Evolutionary conservation across 306 rosid species (phyloP), one percentile per base, ranked within the genome.

Genomic region (Malus asiatica): DNA sequence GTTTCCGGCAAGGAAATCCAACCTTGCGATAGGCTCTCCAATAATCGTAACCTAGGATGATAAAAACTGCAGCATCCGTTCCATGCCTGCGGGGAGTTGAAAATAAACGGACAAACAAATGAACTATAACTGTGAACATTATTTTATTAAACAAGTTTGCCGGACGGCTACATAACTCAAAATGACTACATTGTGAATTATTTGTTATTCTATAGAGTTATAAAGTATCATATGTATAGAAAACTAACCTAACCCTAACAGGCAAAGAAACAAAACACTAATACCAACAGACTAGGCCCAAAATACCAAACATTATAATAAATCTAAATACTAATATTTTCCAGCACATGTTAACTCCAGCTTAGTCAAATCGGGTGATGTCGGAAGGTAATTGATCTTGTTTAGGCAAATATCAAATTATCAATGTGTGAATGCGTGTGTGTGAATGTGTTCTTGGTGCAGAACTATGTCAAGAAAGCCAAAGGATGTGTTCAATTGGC

Each of bases 401-500:
- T 7, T 20, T 3, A 20, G n/a, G 61, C 27, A 57, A n/a, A 20
- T 57, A 18, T 57, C 25, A 10, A 19, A 22, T 57, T 57, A 20
- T 22, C 10, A 11, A n/a, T 8, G n/a, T 27, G 11, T 62, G 67
- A 27, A 13, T 25, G 27, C 2, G 20, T 6, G 5, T n/a, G 40
- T 11, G 78, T 57, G 42, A 1, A 8, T 38, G 38, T 20, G 30
- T 14, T 46, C 64, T 51, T 63, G 42, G 40, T 81, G 83, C 91
- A 93, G 96, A 80, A 88, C 90, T 73, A 85, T 93, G 73, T 91
- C 97, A 76, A 91, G 98, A 83, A 93, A 90, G 79, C 94, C 97
- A 4, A 90, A 83, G 77, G 96, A 93, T 83, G 90, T 93, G 52
- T 93, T 71, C 80, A 69, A 83, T 90, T 73, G 98, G 97, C 57